A percentile compares a stretch with the other conserved stretches of the same genome.
These are phyloP conservation scores for Suillus fuscotomentosus DNA, from an alignment of 768 basidiomycete genomes.

Conservation along the genomic window DNA sequence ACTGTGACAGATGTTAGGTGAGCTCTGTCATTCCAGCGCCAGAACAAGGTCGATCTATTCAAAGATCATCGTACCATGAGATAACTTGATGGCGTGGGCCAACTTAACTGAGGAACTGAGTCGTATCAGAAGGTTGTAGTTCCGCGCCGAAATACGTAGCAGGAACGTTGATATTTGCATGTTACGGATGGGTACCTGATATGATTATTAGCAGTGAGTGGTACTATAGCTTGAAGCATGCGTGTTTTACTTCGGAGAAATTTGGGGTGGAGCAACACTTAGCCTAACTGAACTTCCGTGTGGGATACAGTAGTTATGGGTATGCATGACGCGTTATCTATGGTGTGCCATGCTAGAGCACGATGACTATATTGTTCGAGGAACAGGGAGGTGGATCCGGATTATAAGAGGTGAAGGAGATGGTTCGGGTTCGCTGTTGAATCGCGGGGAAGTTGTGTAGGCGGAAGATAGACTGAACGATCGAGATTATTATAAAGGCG, in stretches of 20 bases:
- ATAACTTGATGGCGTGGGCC: not conserved
- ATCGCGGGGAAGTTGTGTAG: not conserved
- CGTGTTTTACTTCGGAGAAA: not conserved
- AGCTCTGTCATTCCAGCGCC: not conserved
- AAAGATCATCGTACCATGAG: not conserved
- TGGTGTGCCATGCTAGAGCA: not conserved
- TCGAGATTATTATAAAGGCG: not conserved
- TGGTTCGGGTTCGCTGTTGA: not conserved
- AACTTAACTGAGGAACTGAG: not conserved
- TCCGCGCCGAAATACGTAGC: not conserved
- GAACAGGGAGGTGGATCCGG: not conserved
- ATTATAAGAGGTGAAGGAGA: not conserved
- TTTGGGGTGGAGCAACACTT: not conserved
- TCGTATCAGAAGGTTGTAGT: not conserved
- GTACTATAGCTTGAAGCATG: not conserved
- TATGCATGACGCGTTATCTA: not conserved
- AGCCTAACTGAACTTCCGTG: not conserved
- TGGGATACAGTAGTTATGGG: not conserved
- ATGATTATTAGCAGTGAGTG: not conserved
- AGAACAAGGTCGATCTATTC: not conserved
- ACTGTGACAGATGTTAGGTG: not conserved
- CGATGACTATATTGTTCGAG: not conserved
- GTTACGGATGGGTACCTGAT: not conserved
- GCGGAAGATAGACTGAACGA: not conserved
- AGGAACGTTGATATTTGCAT: not conserved